Evolutionary conservation across 768 basidiomycete genomes (phyloP), one percentile per base, ranked within the genome.

Genomic region (Stropharia rugosoannulata): DNA sequence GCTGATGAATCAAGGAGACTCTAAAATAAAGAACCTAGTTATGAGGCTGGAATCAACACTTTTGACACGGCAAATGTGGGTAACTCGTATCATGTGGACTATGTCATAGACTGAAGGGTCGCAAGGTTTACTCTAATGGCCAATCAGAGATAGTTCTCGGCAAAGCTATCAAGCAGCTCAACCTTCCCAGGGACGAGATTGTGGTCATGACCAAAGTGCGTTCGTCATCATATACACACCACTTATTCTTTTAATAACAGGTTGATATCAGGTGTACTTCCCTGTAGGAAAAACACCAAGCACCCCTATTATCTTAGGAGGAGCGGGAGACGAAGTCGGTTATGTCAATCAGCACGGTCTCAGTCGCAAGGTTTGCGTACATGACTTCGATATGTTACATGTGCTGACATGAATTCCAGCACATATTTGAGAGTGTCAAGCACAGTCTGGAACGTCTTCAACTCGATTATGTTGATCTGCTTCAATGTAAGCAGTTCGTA

Each of bases 201-300:
- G 89, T 93, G n/a, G 80, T 93, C 10, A 79, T 92, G 76, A 90
- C 90, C 51, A 92, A 93, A 73, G 53, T 44, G 25, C 13, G 40
- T 12, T 37, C 10, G 16, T 40, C 22, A 22, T 22, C 22, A 11
- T 19, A 22, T 22, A 22, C 22, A 22, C 22, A 22, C 4, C 22
- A 22, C 1, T 22, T 22, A 22, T 22, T 22, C 22, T 22, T 22
- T 22, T 22, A 22, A 22, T 22, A 22, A 7, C 12, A 50, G 7
- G 10, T 22, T 38, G 12, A 5, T 35, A 13, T 8, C 18, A 52
- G 51, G 56, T 79, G 9, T 75, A 62, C 53, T 67, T 58, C 13
- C 60, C 67, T 7, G 76, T 79, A 5, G 67, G 57, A 7, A 72
- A 64, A 42, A 61, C 66, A 2, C 29, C 44, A 4, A n/a, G n/a